Evolutionary conservation across 768 basidiomycete species (phyloP), one percentile per base, ranked within the genome.

Genomic region (Kondoa malvinella): DNA sequence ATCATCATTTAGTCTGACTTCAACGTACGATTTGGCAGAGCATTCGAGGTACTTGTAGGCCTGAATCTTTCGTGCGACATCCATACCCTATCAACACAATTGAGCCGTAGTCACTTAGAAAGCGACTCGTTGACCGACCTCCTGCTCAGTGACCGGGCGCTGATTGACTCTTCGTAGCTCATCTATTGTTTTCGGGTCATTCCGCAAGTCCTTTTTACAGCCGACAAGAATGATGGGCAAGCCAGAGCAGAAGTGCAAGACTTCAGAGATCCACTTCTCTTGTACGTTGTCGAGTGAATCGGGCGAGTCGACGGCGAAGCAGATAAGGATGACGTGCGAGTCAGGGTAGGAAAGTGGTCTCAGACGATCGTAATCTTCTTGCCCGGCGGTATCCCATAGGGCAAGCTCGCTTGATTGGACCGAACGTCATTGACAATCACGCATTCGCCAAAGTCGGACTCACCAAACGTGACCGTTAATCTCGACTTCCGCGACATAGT

Each of bases 181-280:
- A 69, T 95, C 91, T 66, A 94, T 87, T 62, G 92, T 91, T 76
- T 90, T 84, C 33, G 84, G 83, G 80, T 99, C 94, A 74, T 88
- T 86, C 78, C 94, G 82, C 70, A 99, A 84, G 80, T 99, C 95
- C 83, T 92, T 96, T 86, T 97, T 97, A 84, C 90, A 95, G 17
- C 90, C 95, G 72, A 99, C 92, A 68, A 99, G 87, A 76, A 99
- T 90, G 80, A 95, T 87, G 61, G 95, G 95, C 58, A 96, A 81
- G 63, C 87, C 87, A 8, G 87, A 83, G 78, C 94, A 97, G 80
- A 97, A 75, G 79, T 97, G 95, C 83, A 90, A 87, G 57, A 99
- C 92, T 77, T 99, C 94, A 50, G 91, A 89, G 75, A 96, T 94
- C 94, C 94, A 99, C 92, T 97, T 97, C 82, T 99, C 95, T 82